Base-by-base conservation (phyloP, 2,329 filamentous ascomycete species). In the Arthroderma sp. region DNA sequence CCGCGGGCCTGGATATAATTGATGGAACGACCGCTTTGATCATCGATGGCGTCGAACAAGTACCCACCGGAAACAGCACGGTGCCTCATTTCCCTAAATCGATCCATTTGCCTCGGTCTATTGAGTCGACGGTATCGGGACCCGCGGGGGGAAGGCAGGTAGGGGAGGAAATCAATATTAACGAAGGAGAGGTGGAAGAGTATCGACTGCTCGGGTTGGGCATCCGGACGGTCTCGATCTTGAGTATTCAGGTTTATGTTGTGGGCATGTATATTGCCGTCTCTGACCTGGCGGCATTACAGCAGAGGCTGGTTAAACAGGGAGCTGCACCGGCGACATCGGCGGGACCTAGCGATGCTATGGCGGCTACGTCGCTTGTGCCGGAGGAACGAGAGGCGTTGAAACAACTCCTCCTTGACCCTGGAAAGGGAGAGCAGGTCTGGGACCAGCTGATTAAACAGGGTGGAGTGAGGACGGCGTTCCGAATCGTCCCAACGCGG, bases 211-310 rank as follows among this genome's bases (percentile, higher is more conserved):
- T 96, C 5, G 91, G 91, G 0, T 68, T 95, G 4, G 91, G 91
- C 11, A 81, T 93, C 50, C 78, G 91, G 45, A 87, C 83, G 1
- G 91, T 98, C 30, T 93, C 84, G 27, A 94, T 96, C 63, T 68
- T 96, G 38, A 71, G 77, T 40, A 86, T 98, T 38, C 82, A 94
- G 61, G 91, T 98, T 43, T 98, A 98, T 66, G 83, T 96, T 11
- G 83, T 94, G 0, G 91, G 89, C 10, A 78, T 93, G 55, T 98
- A 98, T 67, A 74, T 96, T 28, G 85, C 87, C 28, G 89, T 82
- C 0, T 70, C 80, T 33, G 87, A 94, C 57, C 79, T 98, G 48
- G 78, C 81, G 3, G 72, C 74, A n/a, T 71, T 98, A 36, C 89
- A 96, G 64, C 72, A 75, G 53, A 76, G 78, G 38, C 73, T 96